A percentile compares a stretch with the other conserved stretches of the same genome.
These are phyloP conservation scores for Acer campestre DNA, from an alignment of 345 rosid species.

Conservation along the genomic window DNA sequence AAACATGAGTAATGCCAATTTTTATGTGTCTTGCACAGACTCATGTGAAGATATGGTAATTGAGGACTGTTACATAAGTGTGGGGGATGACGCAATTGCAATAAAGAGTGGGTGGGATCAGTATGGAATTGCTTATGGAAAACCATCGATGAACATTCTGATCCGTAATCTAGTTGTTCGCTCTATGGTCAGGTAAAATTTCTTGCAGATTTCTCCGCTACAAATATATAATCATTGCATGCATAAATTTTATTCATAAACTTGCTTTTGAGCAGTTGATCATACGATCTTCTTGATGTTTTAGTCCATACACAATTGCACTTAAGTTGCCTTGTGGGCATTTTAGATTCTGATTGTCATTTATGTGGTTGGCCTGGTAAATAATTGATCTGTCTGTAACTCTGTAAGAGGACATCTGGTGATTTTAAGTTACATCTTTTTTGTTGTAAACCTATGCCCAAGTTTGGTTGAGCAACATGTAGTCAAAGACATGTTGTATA, in stretches of 20 bases:
- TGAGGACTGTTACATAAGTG: slow-evolving; percentile 94
- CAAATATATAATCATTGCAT: not conserved
- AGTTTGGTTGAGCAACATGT: not conserved
- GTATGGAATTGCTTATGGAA: slow-evolving; percentile 84
- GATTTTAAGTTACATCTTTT: not conserved
- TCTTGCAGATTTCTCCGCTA: slow-evolving; percentile 7
- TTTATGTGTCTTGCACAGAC: slow-evolving; percentile 48
- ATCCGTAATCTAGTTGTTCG: slow-evolving; percentile 85
- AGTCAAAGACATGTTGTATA: not conserved
- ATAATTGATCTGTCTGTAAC: not conserved
- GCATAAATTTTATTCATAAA: not conserved
- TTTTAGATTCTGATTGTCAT: not conserved
- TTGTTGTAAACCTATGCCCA: not conserved
- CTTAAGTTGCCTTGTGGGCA: not conserved
- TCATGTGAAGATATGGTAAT: slow-evolving; percentile 95
- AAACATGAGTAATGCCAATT: not conserved
- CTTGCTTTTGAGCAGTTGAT: slow-evolving; percentile 3
- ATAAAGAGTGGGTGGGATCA: slow-evolving; percentile 99
- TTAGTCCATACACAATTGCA: not conserved
- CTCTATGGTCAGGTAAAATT: slow-evolving; percentile 86
- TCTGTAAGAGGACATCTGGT: too few relatives aligned
- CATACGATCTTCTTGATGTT: not conserved
- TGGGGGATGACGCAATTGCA: slow-evolving; percentile 94
- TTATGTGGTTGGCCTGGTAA: not conserved
- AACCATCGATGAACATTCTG: slow-evolving; percentile 78